Evolutionary conservation across 2,329 filamentous ascomycete genomes (phyloP).

Genomic region (Colletotrichum sp.): DNA sequence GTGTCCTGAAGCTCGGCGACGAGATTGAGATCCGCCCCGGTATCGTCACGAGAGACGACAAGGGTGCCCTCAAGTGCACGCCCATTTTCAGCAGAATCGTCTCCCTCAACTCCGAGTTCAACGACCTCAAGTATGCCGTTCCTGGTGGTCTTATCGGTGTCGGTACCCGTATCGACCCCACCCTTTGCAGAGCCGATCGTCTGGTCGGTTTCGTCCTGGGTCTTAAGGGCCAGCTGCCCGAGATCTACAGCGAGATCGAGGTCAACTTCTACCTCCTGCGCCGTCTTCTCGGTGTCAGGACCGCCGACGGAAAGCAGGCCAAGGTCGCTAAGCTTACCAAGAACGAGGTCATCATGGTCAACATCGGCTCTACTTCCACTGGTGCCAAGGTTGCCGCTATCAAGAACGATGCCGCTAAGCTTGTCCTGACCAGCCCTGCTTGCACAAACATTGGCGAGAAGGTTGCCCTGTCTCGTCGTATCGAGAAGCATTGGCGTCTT

Average conservation of each 20-base stretch:
- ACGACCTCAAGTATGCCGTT: slow-evolving; percentile 97
- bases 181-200: slow-evolving; percentile 97
- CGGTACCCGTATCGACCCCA: slow-evolving; percentile 95
- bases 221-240: slow-evolving; percentile 89
- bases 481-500: slow-evolving; percentile 98
- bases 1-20: slow-evolving; percentile 94
- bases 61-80: slow-evolving; percentile 93
- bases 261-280: slow-evolving; percentile 99
- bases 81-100: slow-evolving; percentile 97
- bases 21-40: slow-evolving; percentile 99
- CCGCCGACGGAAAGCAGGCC: slow-evolving; percentile 97
- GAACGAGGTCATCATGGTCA: slow-evolving; percentile 99
- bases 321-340: slow-evolving; percentile 98
- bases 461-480: slow-evolving; percentile 93
- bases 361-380: slow-evolving; percentile 97
- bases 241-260: slow-evolving; percentile 98
- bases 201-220: slow-evolving; percentile 97
- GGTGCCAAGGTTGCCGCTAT: slow-evolving; percentile 97
- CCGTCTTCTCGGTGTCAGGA: slow-evolving; percentile 93
- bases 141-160: slow-evolving; percentile 98
- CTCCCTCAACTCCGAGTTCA: slow-evolving; percentile 92
- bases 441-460: slow-evolving; percentile 99
- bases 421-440: slow-evolving; percentile 89
- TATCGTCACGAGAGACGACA: slow-evolving; percentile 94
- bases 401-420: slow-evolving; percentile 96